Conservation (phyloP, 345 rosid species). For the Citrus maxima region DNA sequence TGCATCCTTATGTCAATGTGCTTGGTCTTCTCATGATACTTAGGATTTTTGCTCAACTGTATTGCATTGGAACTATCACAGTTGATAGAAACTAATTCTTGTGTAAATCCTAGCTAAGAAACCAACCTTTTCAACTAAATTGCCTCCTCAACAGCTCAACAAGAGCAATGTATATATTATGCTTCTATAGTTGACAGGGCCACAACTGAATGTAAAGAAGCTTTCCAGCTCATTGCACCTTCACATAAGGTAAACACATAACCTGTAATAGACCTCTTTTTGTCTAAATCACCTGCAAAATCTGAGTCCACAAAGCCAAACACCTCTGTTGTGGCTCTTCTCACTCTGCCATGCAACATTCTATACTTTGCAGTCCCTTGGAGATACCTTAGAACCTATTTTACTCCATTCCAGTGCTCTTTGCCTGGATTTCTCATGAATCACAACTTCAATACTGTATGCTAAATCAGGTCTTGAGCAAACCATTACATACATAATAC, state of each 20-base stretch:
- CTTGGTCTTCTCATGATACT: no score
- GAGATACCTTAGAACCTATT: no score
- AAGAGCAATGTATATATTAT: neutral
- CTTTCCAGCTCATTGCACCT: neutral
- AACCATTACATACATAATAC: no score
- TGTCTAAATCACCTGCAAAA: neutral
- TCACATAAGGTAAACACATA: neutral
- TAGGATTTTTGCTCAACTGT: no score
- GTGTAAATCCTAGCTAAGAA: neutral
- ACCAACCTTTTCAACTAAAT: neutral
- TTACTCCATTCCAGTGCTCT: no score
- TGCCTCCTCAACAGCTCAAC: fast-evolving
- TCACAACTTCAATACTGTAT: no score
- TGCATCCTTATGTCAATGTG: no score
- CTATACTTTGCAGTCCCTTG: neutral
- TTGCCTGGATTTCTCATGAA: no score
- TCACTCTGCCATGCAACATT: neutral
- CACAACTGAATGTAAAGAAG: neutral
- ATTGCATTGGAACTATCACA: no score
- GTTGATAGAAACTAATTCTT: no score
- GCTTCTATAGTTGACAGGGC: neutral
- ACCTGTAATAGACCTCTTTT: neutral
- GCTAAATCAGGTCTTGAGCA: no score
- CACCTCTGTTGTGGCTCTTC: fast-evolving
- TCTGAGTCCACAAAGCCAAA: neutral